phyloP scores from a whole-genome alignment of 176 grass and related monocot species.

The Rhynchospora tenuis region DNA sequence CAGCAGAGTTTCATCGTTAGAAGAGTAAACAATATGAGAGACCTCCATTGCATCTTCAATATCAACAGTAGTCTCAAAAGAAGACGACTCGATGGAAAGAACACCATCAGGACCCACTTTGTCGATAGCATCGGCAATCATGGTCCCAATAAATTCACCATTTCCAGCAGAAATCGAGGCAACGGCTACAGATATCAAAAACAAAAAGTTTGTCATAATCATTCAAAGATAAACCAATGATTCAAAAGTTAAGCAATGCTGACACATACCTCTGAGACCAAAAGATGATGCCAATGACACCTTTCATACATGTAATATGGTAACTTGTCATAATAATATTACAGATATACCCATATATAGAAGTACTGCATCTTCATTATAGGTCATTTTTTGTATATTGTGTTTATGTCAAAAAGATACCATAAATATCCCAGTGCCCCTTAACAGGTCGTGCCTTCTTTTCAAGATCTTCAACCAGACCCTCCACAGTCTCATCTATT shows the following conservation, averaged over 20 bases:
- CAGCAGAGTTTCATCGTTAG: constrained; percentile 12
- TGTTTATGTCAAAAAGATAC: constrained; percentile 21
- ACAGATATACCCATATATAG: neutral
- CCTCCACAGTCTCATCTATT: constrained; percentile 78
- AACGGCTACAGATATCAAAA: constrained; percentile 43
- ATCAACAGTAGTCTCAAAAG: constrained; percentile 86
- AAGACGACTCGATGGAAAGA: constrained; percentile 82
- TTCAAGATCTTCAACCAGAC: constrained; percentile 66
- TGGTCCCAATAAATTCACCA: constrained; percentile 68
- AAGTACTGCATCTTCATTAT: neutral
- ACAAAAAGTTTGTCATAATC: neutral
- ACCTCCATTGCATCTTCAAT: constrained; percentile 99
- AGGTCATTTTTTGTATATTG: neutral
- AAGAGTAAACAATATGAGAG: constrained; percentile 13
- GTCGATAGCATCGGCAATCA: constrained; percentile 89
- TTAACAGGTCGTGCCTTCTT: constrained; percentile 70
- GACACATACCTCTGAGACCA: neutral
- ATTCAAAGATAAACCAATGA: neutral
- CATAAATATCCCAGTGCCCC: constrained; percentile 73
- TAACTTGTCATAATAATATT: neutral
- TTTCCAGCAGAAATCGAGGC: constrained; percentile 84
- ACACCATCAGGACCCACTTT: constrained; percentile 92
- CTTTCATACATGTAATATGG: neutral
- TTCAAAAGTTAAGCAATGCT: neutral
- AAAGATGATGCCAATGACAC: too few species aligned